Evolutionary conservation across 208 protist species (phyloP), one percentile per base, ranked within the genome.

Genomic region (Trypanosoma brucei): DNA sequence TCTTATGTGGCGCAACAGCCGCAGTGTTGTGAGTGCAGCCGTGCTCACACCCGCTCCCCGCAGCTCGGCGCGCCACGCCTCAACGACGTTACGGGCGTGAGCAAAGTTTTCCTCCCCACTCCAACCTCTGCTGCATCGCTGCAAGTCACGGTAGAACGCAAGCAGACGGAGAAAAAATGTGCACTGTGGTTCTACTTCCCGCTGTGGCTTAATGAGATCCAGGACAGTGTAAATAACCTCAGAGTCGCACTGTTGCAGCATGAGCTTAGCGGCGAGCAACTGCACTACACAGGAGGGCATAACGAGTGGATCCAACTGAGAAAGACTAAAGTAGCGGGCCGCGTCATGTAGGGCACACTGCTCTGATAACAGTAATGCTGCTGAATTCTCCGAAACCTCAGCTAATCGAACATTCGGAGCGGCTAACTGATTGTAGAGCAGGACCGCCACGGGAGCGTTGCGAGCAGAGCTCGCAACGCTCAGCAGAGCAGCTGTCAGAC

Each of bases 351-450:
- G 38, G 13, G 64, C 66, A 22, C 62, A 51, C 3, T 51, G 36
- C 52, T 65, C 68, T n/a, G 67, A 58, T 22, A 90, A 48, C 30
- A 79, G 39, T 37, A 82, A 42, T 3, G 79, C 75, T 0, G 55
- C 71, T 3, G 83, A 49, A 49, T 79, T 77, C n/a, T 58, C 71
- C 52, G 63, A 44, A 7, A 75, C 46, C 13, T 79, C 73, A 22
- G 72, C 37, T 13, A 37, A 46, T 14, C 67, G 66, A 0, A 78
- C 76, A 2, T 64, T 36, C 0, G 80, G 79, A 13, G 66, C 75
- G 6, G 70, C 49, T 0, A 90, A 64, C 11, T 72, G 72, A 60
- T 90, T 90, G 54, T 86, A 90, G 30, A 86, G 60, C 11, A 75
- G 30, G n/a, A 81, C 53, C 8, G 83, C 72, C 1, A 64, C 62